These are phyloP conservation scores for Sphaceloma murrayae DNA, from an alignment of 2,329 filamentous ascomycete species.

Conservation along the genomic window DNA sequence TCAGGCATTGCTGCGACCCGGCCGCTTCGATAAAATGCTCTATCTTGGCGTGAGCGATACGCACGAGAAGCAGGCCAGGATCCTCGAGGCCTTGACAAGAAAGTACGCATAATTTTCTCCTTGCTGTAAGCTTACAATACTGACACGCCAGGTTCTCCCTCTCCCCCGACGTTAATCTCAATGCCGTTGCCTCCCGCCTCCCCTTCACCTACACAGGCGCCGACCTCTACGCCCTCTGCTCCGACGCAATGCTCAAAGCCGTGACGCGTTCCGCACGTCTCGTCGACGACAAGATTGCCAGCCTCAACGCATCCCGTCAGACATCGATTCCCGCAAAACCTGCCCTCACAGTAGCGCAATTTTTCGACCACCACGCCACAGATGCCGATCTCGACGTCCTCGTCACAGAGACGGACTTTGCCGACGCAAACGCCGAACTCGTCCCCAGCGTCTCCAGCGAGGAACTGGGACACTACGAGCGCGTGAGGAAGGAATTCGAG, in stretches of 20 bases:
- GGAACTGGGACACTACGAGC: constrained; percentile 83
- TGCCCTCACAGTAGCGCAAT: constrained; percentile 76
- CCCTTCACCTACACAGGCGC: constrained; percentile 97
- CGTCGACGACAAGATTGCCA: constrained; percentile 73
- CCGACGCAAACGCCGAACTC: constrained; percentile 69
- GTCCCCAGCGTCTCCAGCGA: constrained; percentile 90
- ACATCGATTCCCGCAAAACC: constrained; percentile 26
- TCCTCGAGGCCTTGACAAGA: constrained; percentile 84
- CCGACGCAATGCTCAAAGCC: constrained; percentile 97
- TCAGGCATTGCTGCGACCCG: constrained; percentile 77
- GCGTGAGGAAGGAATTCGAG: constrained; percentile 75
- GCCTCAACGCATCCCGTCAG: constrained; percentile 47
- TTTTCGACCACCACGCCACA: constrained; percentile 85
- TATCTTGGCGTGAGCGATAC: constrained; percentile 95
- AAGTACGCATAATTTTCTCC: constrained; percentile 60
- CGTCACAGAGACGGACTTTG: constrained; percentile 83
- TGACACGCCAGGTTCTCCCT: constrained; percentile 54
- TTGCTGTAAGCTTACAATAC: not conserved
- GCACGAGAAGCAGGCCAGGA: constrained; percentile 90
- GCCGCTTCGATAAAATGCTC: constrained; percentile 96
- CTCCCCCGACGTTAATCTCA: constrained; percentile 65
- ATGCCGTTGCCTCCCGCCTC: constrained; percentile 61
- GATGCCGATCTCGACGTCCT: constrained; percentile 75
- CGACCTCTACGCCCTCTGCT: constrained; percentile 93
- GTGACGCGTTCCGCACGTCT: constrained; percentile 79